A percentile compares a stretch with the other conserved stretches of the same genome.
Evolutionary conservation across 371 early-diverging fungal species (phyloP).

Genomic region (Funneliformis caledonium): DNA sequence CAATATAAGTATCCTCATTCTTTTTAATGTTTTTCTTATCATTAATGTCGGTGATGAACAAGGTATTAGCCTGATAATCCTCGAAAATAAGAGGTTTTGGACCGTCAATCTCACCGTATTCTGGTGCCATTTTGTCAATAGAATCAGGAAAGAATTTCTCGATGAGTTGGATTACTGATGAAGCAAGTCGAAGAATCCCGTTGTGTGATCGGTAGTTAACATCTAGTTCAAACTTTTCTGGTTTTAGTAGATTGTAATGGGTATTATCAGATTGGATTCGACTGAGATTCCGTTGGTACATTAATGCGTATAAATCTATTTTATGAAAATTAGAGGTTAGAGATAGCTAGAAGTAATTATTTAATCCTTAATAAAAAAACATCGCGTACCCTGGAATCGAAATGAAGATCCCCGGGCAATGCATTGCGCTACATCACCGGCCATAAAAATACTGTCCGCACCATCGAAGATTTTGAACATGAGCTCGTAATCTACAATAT

Average conservation of each 20-base stretch:
- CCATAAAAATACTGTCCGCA: slow-evolving; percentile 27
- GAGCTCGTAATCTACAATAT: slow-evolving; percentile 23
- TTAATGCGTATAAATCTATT: slow-evolving; percentile 18
- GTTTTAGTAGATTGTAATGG: background rate
- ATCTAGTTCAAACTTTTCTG: slow-evolving; percentile 30
- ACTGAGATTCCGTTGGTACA: slow-evolving; percentile 19
- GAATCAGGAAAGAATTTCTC: slow-evolving; percentile 26
- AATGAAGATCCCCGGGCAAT: slow-evolving; percentile 33
- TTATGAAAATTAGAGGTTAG: background rate
- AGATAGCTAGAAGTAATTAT: background rate
- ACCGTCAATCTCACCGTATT: slow-evolving; percentile 29
- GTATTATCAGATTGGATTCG: background rate
- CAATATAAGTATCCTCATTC: background rate
- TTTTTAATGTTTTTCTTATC: background rate
- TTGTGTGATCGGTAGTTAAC: slow-evolving; percentile 36
- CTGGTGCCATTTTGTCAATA: slow-evolving; percentile 9
- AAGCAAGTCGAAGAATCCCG: slow-evolving; percentile 24
- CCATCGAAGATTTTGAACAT: slow-evolving; percentile 17
- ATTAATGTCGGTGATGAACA: background rate
- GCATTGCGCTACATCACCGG: slow-evolving; percentile 32
- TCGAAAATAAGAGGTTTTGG: background rate
- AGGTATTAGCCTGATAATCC: background rate
- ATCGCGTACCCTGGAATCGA: slow-evolving; percentile 21
- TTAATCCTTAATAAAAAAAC: background rate
- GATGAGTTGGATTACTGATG: slow-evolving; percentile 28